Conservation (phyloP, 352 stramenopile species). For the Phytophthora citricola region DNA sequence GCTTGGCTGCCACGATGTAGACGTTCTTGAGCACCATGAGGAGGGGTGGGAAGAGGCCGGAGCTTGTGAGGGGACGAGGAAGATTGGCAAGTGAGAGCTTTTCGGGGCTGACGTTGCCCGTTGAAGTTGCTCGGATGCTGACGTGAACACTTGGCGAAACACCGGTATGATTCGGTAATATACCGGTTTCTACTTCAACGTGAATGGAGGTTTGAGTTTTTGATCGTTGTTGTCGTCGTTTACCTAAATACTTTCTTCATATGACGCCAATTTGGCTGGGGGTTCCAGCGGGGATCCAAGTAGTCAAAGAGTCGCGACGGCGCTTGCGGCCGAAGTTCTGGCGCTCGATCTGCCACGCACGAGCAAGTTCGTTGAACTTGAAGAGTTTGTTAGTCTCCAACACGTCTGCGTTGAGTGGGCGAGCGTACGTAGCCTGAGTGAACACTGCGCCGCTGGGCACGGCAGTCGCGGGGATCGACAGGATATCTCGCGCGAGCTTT, state of each 20-base stretch:
- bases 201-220: slow-evolving; percentile 18
- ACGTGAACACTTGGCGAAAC: slow-evolving; percentile 22
- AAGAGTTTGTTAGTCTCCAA: slow-evolving; percentile 79
- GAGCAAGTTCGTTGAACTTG: slow-evolving; percentile 76
- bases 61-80: slow-evolving; percentile 1
- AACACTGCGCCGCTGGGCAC: slow-evolving; percentile 77
- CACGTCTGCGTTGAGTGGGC: slow-evolving; percentile 58
- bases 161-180: no score
- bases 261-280: slow-evolving; percentile 67
- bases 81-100: slow-evolving; percentile 26
- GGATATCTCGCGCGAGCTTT: slow-evolving; percentile 77
- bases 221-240: slow-evolving; percentile 41
- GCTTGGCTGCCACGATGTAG: slow-evolving; percentile 96
- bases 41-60: slow-evolving; percentile 1
- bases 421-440: slow-evolving; percentile 68
- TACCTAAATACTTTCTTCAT: slow-evolving; percentile 91
- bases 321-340: slow-evolving; percentile 81
- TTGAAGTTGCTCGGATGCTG: slow-evolving; percentile 33
- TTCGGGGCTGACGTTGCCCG: slow-evolving; percentile 13
- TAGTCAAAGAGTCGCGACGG: slow-evolving; percentile 79
- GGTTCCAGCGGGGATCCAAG: slow-evolving; percentile 66
- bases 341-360: slow-evolving; percentile 81
- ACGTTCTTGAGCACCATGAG: slow-evolving; percentile 83
- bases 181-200: not conserved
- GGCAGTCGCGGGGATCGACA: slow-evolving; percentile 76